phyloP scores from a whole-genome alignment of 805 yeast species.

The Pichia eremophila region DNA sequence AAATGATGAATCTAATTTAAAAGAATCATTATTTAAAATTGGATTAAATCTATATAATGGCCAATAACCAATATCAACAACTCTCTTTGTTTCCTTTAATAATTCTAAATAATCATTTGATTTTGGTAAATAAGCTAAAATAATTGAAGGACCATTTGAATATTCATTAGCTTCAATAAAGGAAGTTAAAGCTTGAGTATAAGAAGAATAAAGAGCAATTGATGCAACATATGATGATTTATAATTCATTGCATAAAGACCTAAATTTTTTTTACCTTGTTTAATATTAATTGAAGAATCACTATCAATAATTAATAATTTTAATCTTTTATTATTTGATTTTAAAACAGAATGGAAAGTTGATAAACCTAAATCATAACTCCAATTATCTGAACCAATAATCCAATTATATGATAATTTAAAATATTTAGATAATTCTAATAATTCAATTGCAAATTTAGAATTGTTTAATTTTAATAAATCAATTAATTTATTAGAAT shows the following conservation, averaged over 20 bases:
- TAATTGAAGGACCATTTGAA: constrained; percentile 76
- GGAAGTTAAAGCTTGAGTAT: constrained; percentile 86
- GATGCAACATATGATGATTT: constrained; percentile 88
- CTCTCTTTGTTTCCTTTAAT: constrained; percentile 76
- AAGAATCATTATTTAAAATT: constrained; percentile 38
- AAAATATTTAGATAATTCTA: constrained; percentile 39
- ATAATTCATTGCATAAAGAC: constrained; percentile 89
- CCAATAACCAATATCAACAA: constrained; percentile 95
- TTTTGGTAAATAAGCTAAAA: constrained; percentile 86
- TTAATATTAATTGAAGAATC: constrained; percentile 50
- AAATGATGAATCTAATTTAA: constrained; percentile 77
- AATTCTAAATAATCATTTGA: constrained; percentile 54
- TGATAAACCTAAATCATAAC: constrained; percentile 84
- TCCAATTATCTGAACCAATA: constrained; percentile 92
- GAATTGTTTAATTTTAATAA: constrained; percentile 19
- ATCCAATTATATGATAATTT: constrained; percentile 59
- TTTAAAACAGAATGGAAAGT: constrained; percentile 82
- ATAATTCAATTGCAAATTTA: constrained; percentile 33
- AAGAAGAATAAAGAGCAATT: constrained; percentile 86
- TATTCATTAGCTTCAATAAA: constrained; percentile 82
- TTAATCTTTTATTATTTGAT: constrained; percentile 59
- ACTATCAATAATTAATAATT: constrained; percentile 79
- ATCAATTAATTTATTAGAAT: constrained; percentile 23
- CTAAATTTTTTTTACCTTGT: constrained; percentile 81
- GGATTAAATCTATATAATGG: constrained; percentile 89